phyloP scores from a whole-genome alignment of 179 eudicot genomes.

The Sideroxylon spinosum region DNA sequence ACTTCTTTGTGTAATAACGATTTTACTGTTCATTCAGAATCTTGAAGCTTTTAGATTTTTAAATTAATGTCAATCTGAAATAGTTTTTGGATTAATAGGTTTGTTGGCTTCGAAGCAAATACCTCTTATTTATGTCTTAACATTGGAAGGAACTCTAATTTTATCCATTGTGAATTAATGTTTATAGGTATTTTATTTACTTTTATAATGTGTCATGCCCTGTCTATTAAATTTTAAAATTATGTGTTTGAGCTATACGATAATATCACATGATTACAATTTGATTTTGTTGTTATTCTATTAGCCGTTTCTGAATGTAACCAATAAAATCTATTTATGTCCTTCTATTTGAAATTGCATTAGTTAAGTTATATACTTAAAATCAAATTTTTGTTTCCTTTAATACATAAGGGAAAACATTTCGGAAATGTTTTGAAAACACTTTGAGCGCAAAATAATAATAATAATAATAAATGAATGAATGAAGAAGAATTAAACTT shows the following conservation, averaged over 20 bases:
- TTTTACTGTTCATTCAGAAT: no score
- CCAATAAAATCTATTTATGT: neutral
- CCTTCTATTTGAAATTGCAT: neutral
- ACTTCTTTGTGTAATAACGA: no score
- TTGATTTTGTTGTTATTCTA: neutral
- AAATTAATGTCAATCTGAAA: neutral
- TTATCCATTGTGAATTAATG: neutral
- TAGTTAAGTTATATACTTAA: neutral
- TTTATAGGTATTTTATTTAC: slow-evolving; percentile 3
- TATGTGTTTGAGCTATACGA: neutral
- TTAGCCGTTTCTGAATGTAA: neutral
- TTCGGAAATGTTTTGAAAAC: no score
- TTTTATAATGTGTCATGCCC: slow-evolving; percentile 8
- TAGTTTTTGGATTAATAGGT: neutral
- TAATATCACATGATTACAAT: neutral
- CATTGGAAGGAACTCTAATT: neutral
- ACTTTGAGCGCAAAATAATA: no score
- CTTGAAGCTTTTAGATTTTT: slow-evolving; percentile 1
- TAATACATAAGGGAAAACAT: no score
- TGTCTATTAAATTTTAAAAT: neutral
- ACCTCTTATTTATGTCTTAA: neutral
- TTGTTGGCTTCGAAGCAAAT: no score
- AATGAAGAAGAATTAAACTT: no score
- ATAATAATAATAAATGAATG: no score
- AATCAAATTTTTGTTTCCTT: no score